Evolutionary conservation across 345 rosid genomes (phyloP), one percentile per base, ranked within the genome.

Genomic region (Pistacia atlantica): DNA sequence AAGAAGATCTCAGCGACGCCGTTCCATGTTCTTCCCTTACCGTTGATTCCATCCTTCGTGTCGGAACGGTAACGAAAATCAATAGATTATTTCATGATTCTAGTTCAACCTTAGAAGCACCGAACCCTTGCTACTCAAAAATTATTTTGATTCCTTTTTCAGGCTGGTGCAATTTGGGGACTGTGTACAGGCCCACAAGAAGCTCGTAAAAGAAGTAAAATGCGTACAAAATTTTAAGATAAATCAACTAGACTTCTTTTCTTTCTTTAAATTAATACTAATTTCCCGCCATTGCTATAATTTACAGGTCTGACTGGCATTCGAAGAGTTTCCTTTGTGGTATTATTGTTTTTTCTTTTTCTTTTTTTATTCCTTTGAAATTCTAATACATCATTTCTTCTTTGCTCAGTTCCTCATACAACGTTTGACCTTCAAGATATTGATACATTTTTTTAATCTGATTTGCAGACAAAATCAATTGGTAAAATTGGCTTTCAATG

Each of bases 131-230:
- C 28, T 8, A 45, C 73, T 61, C 64, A 3, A 1, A 38, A 20
- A 49, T 8, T 52, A 55, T 11, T 33, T 76, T 31, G n/a, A 5
- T 11, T 55, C 66, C 67, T 42, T 56, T 76, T 79, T 75, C 82
- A 93, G 98, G 93, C 93, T 6, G 96, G 96, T 79, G 92, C 90
- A 49, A 84, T 89, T 56, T 89, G 94, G 86, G 98, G 98, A 5
- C 46, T 85, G 20, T 95, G 91, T 78, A 67, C 80, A 48, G 92
- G 90, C 61, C 92, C 98, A 7, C 76, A 81, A 18, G 87, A 86
- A 18, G 94, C 94, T 78, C 84, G 92, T 80, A 84, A 78, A 70
- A 72, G 46, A 61, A 98, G 98, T 90, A 73, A 42, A 42, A 37
- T 57, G 35, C 64, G 28, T 67, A 11, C 69, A 31, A 16, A 35